Evolutionary conservation across 352 stramenopile genomes (phyloP).

Genomic region (Thalassiosira exigua): DNA sequence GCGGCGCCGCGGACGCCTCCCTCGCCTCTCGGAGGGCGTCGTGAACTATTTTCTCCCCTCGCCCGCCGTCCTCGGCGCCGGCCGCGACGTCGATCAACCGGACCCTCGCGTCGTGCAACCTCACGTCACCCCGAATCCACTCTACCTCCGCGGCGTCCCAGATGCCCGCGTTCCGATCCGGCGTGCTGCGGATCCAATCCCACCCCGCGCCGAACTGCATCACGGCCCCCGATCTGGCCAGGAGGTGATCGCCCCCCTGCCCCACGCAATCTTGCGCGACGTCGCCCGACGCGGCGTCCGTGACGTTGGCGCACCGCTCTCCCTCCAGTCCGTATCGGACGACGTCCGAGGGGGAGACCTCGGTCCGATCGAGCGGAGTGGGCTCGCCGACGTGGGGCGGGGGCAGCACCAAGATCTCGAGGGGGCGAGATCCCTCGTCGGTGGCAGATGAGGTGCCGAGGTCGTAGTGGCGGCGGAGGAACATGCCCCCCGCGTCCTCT

Average conservation of each 20-base stretch:
- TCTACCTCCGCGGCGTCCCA: slow-evolving; percentile 47
- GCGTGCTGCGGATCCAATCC: slow-evolving; percentile 65
- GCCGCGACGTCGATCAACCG: slow-evolving; percentile 14
- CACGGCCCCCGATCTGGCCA: slow-evolving; percentile 57
- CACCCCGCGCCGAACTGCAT: slow-evolving; percentile 63
- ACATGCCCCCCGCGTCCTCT: slow-evolving; percentile 40
- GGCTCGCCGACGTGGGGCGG: slow-evolving; percentile 33
- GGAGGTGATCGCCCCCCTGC: slow-evolving; percentile 62
- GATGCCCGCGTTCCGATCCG: slow-evolving; percentile 65
- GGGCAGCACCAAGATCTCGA: slow-evolving; percentile 54
- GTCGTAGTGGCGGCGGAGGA: slow-evolving; percentile 42
- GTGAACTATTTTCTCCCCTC: too few relatives aligned
- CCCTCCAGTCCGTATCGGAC: too few relatives aligned
- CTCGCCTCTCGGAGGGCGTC: too few relatives aligned
- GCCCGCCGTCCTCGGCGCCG: slow-evolving; percentile 4
- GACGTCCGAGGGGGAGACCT: too few relatives aligned
- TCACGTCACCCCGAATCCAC: slow-evolving; percentile 40
- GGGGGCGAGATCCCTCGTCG: slow-evolving; percentile 7
- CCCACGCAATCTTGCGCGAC: neutral
- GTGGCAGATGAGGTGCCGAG: slow-evolving; percentile 7
- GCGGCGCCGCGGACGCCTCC: neutral
- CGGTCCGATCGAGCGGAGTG: slow-evolving; percentile 7
- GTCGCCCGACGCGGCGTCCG: too few relatives aligned
- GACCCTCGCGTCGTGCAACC: slow-evolving; percentile 41
- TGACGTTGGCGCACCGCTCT: neutral